Evolutionary conservation across 257 asterid species (phyloP).

Genomic region (Przewalskia tangutica): DNA sequence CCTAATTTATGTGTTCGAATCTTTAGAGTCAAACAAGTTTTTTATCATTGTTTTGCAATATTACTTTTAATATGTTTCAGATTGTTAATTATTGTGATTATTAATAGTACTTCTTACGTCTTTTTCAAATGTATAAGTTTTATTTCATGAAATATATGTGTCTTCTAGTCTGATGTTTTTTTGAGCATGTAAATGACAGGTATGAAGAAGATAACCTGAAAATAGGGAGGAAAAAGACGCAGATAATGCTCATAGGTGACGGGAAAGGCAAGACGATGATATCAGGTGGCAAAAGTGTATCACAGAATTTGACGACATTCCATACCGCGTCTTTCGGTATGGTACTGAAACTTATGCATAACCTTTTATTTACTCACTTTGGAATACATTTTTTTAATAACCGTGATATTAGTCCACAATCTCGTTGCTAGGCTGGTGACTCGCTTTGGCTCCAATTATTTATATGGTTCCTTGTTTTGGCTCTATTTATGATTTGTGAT

Average conservation of each 20-base stretch:
- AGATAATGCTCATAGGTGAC: constrained; percentile 82
- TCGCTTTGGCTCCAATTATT: background rate
- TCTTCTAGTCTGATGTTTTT: background rate
- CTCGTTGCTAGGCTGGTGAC: background rate
- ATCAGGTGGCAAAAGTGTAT: constrained; percentile 66
- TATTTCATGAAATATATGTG: background rate
- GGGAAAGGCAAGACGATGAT: constrained; percentile 87
- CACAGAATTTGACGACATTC: constrained; percentile 64
- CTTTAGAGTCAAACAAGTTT: too few relatives aligned
- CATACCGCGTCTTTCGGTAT: constrained; percentile 90
- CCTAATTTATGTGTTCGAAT: too few relatives aligned
- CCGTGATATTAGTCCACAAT: background rate
- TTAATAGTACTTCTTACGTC: too few relatives aligned
- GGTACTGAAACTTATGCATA: background rate
- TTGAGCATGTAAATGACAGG: constrained; percentile 23
- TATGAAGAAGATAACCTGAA: constrained; percentile 65
- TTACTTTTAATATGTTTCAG: too few relatives aligned
- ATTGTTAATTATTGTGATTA: too few relatives aligned
- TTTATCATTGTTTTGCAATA: too few relatives aligned
- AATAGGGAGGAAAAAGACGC: constrained; percentile 82
- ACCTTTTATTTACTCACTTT: background rate
- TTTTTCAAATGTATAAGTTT: too few relatives aligned
- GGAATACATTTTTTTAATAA: too few relatives aligned
- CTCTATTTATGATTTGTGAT: background rate
- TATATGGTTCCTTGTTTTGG: too few relatives aligned